phyloP scores from a whole-genome alignment of 768 basidiomycete species.

The Lactifluus hygrophoroides region DNA sequence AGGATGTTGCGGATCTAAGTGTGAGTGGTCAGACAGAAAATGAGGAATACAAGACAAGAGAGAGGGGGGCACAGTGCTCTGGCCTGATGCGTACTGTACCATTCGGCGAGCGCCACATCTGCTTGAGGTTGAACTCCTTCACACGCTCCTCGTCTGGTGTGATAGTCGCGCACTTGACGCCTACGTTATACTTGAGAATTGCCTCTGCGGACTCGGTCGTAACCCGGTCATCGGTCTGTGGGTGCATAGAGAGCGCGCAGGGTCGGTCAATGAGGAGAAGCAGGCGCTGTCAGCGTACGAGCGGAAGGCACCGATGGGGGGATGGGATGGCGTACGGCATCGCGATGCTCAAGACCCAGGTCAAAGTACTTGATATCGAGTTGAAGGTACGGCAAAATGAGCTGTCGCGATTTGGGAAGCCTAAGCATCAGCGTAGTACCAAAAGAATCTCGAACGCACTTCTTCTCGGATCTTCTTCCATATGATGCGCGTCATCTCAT shows the following conservation, averaged over 20 bases:
- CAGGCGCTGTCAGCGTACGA: neutral
- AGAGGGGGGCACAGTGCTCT: neutral
- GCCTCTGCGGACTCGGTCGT: slow-evolving; percentile 93
- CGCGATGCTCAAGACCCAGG: slow-evolving; percentile 89
- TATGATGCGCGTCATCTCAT: slow-evolving; percentile 99
- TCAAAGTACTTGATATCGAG: slow-evolving; percentile 98
- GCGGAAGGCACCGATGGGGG: neutral
- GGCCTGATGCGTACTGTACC: slow-evolving; percentile 61
- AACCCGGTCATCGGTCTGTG: slow-evolving; percentile 85
- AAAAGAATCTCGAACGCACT: slow-evolving; percentile 41
- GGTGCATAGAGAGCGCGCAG: neutral
- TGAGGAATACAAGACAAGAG: neutral
- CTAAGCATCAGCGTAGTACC: neutral
- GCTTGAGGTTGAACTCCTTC: slow-evolving; percentile 93
- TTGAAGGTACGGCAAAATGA: slow-evolving; percentile 91
- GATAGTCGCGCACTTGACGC: slow-evolving; percentile 99
- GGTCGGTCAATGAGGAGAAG: neutral
- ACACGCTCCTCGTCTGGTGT: slow-evolving; percentile 97
- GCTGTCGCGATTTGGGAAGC: slow-evolving; percentile 35
- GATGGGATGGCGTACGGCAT: slow-evolving; percentile 45
- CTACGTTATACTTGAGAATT: slow-evolving; percentile 89
- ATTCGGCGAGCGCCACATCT: slow-evolving; percentile 98
- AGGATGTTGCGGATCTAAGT: slow-evolving; percentile 90
- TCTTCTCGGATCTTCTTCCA: slow-evolving; percentile 98
- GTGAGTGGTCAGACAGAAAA: neutral